Base-by-base conservation (phyloP, 1,284 basidiomycete species). In the Ceratobasidium sp. region DNA sequence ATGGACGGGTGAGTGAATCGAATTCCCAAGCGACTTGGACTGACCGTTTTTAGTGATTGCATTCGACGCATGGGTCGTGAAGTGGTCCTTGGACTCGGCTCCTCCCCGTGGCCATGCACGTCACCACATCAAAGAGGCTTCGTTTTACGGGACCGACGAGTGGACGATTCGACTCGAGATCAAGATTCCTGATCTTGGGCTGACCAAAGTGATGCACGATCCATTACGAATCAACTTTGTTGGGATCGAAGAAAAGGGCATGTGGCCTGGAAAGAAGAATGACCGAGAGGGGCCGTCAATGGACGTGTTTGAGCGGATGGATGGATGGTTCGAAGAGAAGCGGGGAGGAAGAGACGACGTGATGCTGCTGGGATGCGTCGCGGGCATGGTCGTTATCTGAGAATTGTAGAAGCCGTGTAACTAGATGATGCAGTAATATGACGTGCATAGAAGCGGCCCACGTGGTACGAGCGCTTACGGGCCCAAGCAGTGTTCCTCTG, bases 41-140 rank as follows among this genome's bases (percentile, higher is more conserved):
- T 1, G 0, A 50, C 77, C 12, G 76, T 65, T n/a, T 72, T 68
- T 76, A 86, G 94, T 93, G 0, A 85, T 99, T 64, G 92, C 94
- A 0, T 98, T 99, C 75, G 91, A 96, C 67, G 96, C 94, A 0
- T 91, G 97, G 72, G 92, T 99, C 6, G 78, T 96, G 17, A 80
- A 85, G 67, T 98, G 96, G 96, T 90, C 85, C 34, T 82, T 94
- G 43, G 90, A 93, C 75, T 81, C 88, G 72, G 84, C 86, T 69
- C 90, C 92, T 0, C 92, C 93, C 0, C 78, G 85, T 53, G 86
- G 88, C 71, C 82, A 85, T 73, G 85, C 85, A n/a, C 84, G 94
- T 6, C 96, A 98, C 77, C 92, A 95, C 75, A 86, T 98, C 79
- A 98, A 96, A 77, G 92, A 94, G 77, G 92, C 86, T 0, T 93